These are phyloP conservation scores for Lactifluus hygrophoroides DNA, from an alignment of 768 basidiomycete genomes.

Conservation along the genomic window DNA sequence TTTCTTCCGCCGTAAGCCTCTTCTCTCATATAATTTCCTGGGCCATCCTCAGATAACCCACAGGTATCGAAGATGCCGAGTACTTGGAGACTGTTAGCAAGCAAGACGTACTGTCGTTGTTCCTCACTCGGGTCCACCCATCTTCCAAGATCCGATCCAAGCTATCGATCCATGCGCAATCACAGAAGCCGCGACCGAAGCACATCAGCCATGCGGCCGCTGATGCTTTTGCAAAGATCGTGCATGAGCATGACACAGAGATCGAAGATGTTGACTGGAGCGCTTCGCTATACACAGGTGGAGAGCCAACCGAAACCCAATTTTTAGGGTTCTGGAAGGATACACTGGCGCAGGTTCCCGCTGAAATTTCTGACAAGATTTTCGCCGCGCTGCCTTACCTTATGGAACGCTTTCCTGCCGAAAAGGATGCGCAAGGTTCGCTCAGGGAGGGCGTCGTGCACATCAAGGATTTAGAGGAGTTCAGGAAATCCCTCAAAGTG, in stretches of 20 bases:
- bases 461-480: constrained; percentile 56
- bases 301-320: constrained; percentile 47
- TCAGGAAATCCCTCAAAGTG: constrained; percentile 50
- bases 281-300: constrained; percentile 40
- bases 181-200: constrained; percentile 51
- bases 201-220: constrained; percentile 59
- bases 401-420: constrained; percentile 46
- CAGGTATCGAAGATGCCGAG: constrained; percentile 68
- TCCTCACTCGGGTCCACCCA: constrained; percentile 61
- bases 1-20: constrained; percentile 69
- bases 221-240: constrained; percentile 47
- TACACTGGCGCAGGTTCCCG: constrained; percentile 28
- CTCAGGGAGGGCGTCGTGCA: constrained; percentile 43
- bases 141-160: constrained; percentile 66
- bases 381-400: constrained; percentile 49
- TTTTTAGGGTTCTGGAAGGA: constrained; percentile 58
- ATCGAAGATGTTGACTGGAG: constrained; percentile 45
- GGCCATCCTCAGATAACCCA: background rate
- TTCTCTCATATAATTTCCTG: background rate
- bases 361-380: constrained; percentile 37
- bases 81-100: constrained; percentile 59
- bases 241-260: constrained; percentile 41
- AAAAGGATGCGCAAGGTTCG: constrained; percentile 41
- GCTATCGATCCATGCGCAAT: constrained; percentile 73
- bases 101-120: constrained; percentile 64